Conservation (phyloP, 2,329 filamentous ascomycete genomes). For the Aspergillus uvarum region DNA sequence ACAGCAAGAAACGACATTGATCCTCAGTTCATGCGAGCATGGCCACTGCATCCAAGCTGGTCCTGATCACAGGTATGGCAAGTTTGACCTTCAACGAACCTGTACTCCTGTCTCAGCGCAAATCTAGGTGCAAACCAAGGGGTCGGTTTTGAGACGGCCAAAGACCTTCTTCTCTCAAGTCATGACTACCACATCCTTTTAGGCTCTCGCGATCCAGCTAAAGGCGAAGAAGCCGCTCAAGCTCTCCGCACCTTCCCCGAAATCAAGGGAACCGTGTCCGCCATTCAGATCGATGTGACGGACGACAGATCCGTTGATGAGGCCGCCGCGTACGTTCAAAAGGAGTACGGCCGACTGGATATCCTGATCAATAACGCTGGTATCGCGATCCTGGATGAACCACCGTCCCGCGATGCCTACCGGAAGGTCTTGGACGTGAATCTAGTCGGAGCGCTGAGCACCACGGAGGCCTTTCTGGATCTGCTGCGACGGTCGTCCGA, state of each 20-base stretch:
- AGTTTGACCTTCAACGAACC: not conserved
- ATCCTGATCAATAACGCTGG: conserved; percentile 25
- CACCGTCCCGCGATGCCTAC: conserved; percentile 27
- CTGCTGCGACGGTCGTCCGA: conserved; percentile 28
- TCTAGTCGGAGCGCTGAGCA: conserved; percentile 38
- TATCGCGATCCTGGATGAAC: not conserved
- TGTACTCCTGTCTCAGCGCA: not conserved
- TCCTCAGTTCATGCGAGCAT: not conserved
- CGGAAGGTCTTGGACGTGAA: conserved; percentile 40
- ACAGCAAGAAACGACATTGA: not conserved
- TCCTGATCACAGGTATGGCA: conserved; percentile 2
- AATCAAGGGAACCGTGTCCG: conserved; percentile 10
- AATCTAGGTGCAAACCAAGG: conserved; percentile 27
- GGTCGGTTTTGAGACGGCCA: conserved; percentile 26
- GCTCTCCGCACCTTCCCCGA: not conserved
- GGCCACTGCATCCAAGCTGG: not conserved
- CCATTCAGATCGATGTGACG: conserved; percentile 48
- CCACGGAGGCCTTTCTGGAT: conserved; percentile 39
- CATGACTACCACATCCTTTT: conserved; percentile 25
- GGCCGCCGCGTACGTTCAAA: conserved; percentile 54
- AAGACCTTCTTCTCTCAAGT: conserved; percentile 20
- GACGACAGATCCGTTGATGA: conserved; percentile 52
- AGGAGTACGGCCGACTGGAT: conserved; percentile 48
- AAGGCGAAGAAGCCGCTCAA: conserved; percentile 13
- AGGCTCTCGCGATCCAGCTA: conserved; percentile 15